Base-by-base conservation (phyloP, 257 asterid species). In the Jaltomata sinuosa region DNA sequence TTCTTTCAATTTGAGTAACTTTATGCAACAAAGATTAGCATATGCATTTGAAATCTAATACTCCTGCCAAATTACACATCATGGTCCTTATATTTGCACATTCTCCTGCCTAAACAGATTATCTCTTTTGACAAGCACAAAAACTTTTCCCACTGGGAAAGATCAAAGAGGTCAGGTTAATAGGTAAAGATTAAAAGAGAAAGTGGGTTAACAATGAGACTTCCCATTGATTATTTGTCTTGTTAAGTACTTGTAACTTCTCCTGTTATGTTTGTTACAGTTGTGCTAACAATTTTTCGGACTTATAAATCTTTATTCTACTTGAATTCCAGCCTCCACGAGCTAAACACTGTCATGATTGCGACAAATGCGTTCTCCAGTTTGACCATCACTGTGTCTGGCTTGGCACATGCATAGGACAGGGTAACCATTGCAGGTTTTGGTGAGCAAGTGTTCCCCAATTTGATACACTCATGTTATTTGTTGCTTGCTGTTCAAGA, bases 361-460 rank as follows among this genome's bases (percentile, higher is more conserved):
- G 99, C 84, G 95, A 95, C 90, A 97, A 88, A 90, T 97, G 99
- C 65, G 93, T 97, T 85, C 98, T 97, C 92, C 98, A 97, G 88
- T 97, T 95, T 91, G 99, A 97, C 90, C 99, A 97, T 92, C 99
- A 97, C 61, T 97, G 99, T 83, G 98, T 93, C 85, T 97, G 99
- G 98, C 98, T 97, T 69, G 99, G 99, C 83, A 89, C 97, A 54
- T 97, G 99, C 87, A 83, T 97, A 80, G 99, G 99, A 82, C 97
- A 85, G 89, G 92, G 93, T 36, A 97, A 97, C 91, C 99, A 97
- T 89, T 90, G 95, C 71, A 92, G 91, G 49, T 97, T 97, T 88
- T 97, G 98, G 99, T 97, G 83, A 87, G 97, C 87, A 15, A 80
- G 62, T 47, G 8, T 89, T 76, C 15, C 61, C 42, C 10, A 45